Conservation (phyloP, 345 rosid genomes). For the Dovyalis caffra region DNA sequence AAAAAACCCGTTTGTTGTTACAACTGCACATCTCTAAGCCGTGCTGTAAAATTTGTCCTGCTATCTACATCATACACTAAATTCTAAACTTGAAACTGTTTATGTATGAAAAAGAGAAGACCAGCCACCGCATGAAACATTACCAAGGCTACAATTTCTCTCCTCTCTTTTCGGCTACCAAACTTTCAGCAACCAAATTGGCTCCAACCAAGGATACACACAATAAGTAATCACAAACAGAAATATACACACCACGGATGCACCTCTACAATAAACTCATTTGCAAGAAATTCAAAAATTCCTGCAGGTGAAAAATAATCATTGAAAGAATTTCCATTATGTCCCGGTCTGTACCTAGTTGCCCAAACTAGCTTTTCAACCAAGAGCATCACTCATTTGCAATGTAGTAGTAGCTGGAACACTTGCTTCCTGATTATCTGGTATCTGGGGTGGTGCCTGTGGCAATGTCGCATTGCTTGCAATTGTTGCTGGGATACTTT, state of each 20-base stretch:
- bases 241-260: too few species aligned
- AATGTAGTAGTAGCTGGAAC: conserved; percentile 9
- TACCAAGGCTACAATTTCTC: background rate
- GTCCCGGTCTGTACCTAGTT: background rate
- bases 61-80: background rate
- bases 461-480: conserved; percentile 8
- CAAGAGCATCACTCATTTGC: conserved; percentile 17
- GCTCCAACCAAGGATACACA: too few species aligned
- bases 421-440: conserved; percentile 30
- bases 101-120: background rate
- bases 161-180: background rate
- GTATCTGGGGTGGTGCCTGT: conserved; percentile 19
- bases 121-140: background rate
- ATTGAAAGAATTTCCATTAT: background rate
- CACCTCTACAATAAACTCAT: too few species aligned
- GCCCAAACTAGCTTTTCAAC: background rate
- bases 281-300: background rate
- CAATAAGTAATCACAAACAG: too few species aligned
- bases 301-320: conserved; percentile 4
- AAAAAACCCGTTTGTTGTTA: too few species aligned
- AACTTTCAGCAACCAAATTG: background rate
- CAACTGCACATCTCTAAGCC: too few species aligned
- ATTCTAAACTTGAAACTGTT: background rate
- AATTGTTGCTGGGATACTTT: conserved; percentile 23
- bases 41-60: background rate